Percentiles rank a stretch among this genome's conserved stretches.
These are phyloP conservation scores for Phytopythium helicoides DNA, from an alignment of 352 stramenopile species.

Conservation along the genomic window DNA sequence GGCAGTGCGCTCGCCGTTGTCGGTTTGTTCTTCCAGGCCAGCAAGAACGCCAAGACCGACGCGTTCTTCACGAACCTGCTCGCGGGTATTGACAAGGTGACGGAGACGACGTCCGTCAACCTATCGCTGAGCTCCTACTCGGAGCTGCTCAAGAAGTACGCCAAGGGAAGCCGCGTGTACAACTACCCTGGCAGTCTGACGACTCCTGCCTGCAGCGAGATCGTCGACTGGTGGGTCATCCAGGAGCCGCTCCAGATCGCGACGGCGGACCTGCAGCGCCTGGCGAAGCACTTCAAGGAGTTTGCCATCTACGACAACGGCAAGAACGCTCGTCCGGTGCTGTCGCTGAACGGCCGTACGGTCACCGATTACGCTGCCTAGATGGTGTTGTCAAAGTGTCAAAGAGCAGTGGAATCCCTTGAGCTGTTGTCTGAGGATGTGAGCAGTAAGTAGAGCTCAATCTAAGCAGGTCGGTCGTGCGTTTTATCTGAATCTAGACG, in stretches of 20 bases:
- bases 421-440: no score
- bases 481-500: no score
- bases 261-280: not conserved
- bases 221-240: no score
- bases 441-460: no score
- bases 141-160: conserved; percentile 32
- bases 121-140: conserved; percentile 22
- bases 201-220: conserved; percentile 20
- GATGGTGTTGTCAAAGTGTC: not conserved
- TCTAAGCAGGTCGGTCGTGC: no score
- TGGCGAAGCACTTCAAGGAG: no score
- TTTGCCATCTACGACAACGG: conserved; percentile 16
- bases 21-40: conserved; percentile 12
- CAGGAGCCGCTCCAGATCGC: conserved; percentile 1
- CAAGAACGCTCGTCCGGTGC: conserved; percentile 20
- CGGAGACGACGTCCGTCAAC: conserved; percentile 1
- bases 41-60: conserved; percentile 6
- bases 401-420: no score
- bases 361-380: conserved; percentile 10
- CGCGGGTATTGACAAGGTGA: conserved; percentile 7
- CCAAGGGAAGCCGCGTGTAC: conserved; percentile 34
- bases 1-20: conserved; percentile 12
- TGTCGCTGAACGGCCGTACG: conserved; percentile 21
- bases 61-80: conserved; percentile 7
- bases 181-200: conserved; percentile 42